Base-by-base conservation (phyloP, 2,329 filamentous ascomycete genomes). In the Diaporthe aspalathi region DNA sequence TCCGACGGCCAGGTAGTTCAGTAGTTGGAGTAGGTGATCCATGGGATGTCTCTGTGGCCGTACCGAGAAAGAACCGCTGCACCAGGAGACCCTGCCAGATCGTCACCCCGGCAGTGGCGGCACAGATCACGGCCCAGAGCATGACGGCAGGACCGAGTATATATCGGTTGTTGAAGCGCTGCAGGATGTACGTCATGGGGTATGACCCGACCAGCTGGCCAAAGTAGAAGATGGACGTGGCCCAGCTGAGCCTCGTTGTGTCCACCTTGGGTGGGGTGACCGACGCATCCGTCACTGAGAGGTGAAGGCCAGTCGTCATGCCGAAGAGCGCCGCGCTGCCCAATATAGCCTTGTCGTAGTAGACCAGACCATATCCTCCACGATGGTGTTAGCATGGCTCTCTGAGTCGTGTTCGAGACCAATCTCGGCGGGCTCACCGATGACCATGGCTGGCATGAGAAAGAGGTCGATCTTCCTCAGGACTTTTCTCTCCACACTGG, bases 181-280 rank as follows among this genome's bases (percentile, higher is more conserved):
- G 92, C 1, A 93, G 83, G 0, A 88, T 83, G 72, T 92, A 93
- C 0, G 91, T 91, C 87, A 94, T 90, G 1, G 92, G 92, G 73
- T 93, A 94, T 3, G 93, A 82, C 0, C 92, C 92, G 0, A 88
- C 89, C 2, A 95, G 85, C 91, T 93, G 93, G 47, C 92, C 92
- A 75, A 94, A 94, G 82, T 94, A 94, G 83, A 94, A 94, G 76
- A 94, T 84, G 0, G 91, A 94, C 0, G 92, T 94, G 2, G 92
- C 92, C 92, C 92, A 94, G 74, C 88, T 91, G 35, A 94, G 86
- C 14, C 92, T 87, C 0, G 87, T 86, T 0, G 93, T 94, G 77
- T 92, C 88, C 11, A 47, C 45, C 45, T 11, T 50, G 14, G 60
- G 60, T n/a, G 60, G 60, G 43, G 27, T 65, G n/a, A 47, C 43